Percentiles rank a stretch among this genome's conserved stretches.
These are phyloP conservation scores for Puccinellia tenuiflora DNA, from an alignment of 176 grass and related monocot genomes.

Conservation along the genomic window DNA sequence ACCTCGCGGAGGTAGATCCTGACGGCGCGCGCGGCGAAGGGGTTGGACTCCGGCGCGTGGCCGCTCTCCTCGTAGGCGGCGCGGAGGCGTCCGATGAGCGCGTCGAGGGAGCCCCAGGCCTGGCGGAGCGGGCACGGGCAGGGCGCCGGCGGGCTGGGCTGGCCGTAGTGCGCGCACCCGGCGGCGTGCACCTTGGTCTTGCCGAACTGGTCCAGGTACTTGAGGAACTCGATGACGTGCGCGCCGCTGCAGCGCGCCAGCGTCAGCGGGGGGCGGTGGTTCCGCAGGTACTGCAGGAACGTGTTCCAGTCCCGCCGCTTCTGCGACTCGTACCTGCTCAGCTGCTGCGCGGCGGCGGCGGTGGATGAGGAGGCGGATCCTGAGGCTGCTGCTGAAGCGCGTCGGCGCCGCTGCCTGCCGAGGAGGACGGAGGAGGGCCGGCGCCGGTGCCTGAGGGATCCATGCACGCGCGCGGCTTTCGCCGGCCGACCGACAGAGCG, in stretches of 20 bases:
- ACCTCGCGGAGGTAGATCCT: conserved; percentile 99
- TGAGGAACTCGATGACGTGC: conserved; percentile 97
- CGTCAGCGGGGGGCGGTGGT: conserved; percentile 91
- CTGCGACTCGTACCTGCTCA: conserved; percentile 96
- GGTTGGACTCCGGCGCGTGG: conserved; percentile 78
- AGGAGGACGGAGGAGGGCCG: conserved; percentile 3
- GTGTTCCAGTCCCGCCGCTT: conserved; percentile 99
- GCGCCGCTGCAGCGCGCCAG: conserved; percentile 92
- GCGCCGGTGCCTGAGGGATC: conserved; percentile 18
- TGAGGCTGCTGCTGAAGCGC: conserved; percentile 11
- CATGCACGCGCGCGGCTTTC: background rate
- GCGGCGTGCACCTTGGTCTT: conserved; percentile 92
- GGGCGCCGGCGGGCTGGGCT: conserved; percentile 72
- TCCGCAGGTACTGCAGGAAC: conserved; percentile 97
- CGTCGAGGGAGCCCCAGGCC: conserved; percentile 94
- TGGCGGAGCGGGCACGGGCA: conserved; percentile 89
- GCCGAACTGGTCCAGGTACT: conserved; percentile 96
- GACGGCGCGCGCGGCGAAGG: conserved; percentile 83
- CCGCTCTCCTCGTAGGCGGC: conserved; percentile 96
- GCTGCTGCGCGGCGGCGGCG: conserved; percentile 22
- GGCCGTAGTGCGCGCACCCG: conserved; percentile 77
- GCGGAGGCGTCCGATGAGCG: conserved; percentile 86
- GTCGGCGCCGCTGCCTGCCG: background rate
- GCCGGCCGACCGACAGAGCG: conserved; percentile 6
- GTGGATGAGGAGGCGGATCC: background rate